phyloP scores from a whole-genome alignment of 371 early-diverging fungal species.

The Lichtheimia hyalospora region DNA sequence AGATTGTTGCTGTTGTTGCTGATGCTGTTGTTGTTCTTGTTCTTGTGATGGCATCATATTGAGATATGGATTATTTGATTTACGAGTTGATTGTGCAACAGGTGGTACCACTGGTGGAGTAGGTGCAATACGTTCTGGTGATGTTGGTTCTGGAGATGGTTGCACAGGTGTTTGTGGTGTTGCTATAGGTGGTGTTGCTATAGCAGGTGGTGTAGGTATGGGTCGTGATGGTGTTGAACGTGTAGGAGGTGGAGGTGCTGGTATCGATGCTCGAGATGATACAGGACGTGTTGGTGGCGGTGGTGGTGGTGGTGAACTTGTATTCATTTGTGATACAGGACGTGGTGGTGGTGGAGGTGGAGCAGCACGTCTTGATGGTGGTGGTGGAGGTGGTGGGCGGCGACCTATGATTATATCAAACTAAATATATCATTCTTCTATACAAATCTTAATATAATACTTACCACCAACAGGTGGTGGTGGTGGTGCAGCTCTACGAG shows the following conservation, averaged over 20 bases:
- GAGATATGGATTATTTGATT: conserved; percentile 2
- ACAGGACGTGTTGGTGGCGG: conserved; percentile 15
- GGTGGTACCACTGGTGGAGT: not conserved
- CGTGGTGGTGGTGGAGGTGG: conserved; percentile 20
- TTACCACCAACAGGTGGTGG: conserved; percentile 41
- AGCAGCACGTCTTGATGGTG: conserved; percentile 12
- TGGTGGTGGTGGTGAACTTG: conserved; percentile 29
- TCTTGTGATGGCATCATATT: not conserved
- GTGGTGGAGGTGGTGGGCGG: conserved; percentile 43
- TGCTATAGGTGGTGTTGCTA: not conserved
- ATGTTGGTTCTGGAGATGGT: conserved; percentile 3
- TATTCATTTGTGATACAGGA: conserved; percentile 11
- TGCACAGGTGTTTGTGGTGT: not conserved
- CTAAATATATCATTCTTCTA: no score
- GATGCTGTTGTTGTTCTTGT: no score
- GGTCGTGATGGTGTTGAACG: conserved; percentile 3
- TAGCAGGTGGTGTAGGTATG: not conserved
- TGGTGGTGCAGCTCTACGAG: conserved; percentile 23
- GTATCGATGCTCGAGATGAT: conserved; percentile 7
- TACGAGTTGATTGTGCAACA: not conserved
- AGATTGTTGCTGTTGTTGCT: not conserved
- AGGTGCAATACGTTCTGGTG: not conserved
- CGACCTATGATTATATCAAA: conserved; percentile 22
- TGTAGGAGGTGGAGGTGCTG: conserved; percentile 4
- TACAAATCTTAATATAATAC: not conserved